Base-by-base conservation (phyloP, 805 yeast genomes). In the Tetrapisispora namnaoensis region DNA sequence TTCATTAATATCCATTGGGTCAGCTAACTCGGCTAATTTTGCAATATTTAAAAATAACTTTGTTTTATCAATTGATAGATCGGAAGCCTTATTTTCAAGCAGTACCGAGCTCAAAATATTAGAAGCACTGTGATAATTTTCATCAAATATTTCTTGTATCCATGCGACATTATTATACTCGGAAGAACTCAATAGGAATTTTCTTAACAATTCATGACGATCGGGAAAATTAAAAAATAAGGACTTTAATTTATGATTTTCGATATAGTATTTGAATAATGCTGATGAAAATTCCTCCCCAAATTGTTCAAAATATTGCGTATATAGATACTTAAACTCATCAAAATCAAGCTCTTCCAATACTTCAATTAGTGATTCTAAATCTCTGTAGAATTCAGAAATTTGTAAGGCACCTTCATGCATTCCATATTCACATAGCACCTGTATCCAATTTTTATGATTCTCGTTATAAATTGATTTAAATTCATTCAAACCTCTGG, bases 221-320 rank as follows among this genome's bases (percentile, higher is more conserved):
- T 75, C 70, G 9, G 78, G 76, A 60, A 82, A 83, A 16, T 75
- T 78, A 13, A 76, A 67, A 44, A 89, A 70, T 28, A 88, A 60
- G 2, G 74, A 64, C 50, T 76, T 74, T 30, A 78, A 66, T 52
- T 80, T 76, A 34, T 77, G 78, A 7, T 73, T 61, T 39, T 71
- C 66, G 20, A 83, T 70, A 55, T 80, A 83, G 61, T 76, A 77
- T 20, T 71, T 70, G 62, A 80, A 89, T 28, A 87, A 69, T 1
- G 76, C 73, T 4, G 71, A 59, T 0, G 95, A 95, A 71, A 89
- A 89, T 3, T 65, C 71, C 57, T 82, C 83, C 1, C 83, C 86
- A 63, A 77, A 86, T 45, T 71, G 72, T 16, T 74, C 73, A 59
- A 86, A 79, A 60, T 76, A 84, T 34, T 68, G 65, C 20, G 68